Evolutionary conservation across 805 yeast species (phyloP).

Genomic region (Starmerella vaccinii): DNA sequence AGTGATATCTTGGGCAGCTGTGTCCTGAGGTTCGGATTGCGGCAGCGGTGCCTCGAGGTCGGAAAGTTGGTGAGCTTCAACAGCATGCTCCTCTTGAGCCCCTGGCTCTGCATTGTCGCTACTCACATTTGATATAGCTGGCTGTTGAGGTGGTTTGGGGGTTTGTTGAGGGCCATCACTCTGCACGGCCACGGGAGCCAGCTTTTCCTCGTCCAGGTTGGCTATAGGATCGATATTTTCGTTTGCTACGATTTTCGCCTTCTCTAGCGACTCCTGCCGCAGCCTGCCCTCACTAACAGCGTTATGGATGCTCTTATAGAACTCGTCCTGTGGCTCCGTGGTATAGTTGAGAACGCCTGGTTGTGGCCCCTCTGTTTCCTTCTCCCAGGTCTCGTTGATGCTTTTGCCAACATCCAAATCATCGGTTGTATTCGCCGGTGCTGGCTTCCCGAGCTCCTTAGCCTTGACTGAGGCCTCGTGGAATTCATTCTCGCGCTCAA

Average conservation of each 20-base stretch:
- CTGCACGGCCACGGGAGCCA: neutral
- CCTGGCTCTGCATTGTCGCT: neutral
- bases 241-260: neutral
- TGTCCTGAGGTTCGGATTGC: neutral
- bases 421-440: neutral
- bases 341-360: neutral
- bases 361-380: neutral
- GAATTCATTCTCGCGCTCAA: neutral
- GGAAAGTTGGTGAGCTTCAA: neutral
- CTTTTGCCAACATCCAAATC: no score
- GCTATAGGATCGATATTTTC: neutral
- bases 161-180: neutral
- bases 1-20: neutral
- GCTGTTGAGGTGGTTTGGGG: no score
- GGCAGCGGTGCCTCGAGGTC: neutral
- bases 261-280: neutral
- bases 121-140: no score
- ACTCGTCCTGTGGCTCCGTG: conserved; percentile 5
- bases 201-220: neutral
- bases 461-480: neutral
- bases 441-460: neutral
- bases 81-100: neutral
- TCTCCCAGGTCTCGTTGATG: neutral
- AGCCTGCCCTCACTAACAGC: neutral
- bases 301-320: conserved; percentile 1